These are phyloP conservation scores for Calocera cornea DNA, from an alignment of 768 basidiomycete genomes.

Conservation along the genomic window DNA sequence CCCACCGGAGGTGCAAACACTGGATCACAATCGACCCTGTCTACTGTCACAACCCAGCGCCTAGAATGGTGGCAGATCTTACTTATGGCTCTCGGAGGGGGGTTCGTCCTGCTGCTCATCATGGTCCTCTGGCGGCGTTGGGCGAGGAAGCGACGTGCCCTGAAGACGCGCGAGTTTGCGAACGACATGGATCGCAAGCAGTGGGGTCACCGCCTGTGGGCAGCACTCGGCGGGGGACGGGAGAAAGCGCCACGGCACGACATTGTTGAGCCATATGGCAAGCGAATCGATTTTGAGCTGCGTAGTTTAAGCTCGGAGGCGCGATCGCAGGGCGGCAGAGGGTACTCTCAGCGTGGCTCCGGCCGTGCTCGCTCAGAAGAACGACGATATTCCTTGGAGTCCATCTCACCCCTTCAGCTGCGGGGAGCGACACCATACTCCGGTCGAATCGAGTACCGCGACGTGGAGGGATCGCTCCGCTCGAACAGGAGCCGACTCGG, in stretches of 20 bases:
- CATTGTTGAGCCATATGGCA: background rate
- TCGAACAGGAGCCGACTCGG: background rate
- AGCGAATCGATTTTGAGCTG: background rate
- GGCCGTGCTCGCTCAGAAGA: background rate
- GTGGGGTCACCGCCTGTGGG: background rate
- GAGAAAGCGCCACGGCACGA: background rate
- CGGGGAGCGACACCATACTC: background rate
- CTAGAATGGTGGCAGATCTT: constrained; percentile 67
- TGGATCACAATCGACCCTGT: constrained; percentile 43
- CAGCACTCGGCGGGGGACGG: background rate
- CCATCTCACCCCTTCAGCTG: background rate
- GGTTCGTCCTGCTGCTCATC: constrained; percentile 57
- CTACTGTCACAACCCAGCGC: constrained; percentile 14
- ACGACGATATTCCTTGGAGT: background rate
- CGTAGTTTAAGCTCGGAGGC: background rate
- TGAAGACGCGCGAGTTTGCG: constrained; percentile 32
- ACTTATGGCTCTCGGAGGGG: constrained; percentile 68
- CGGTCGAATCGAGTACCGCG: background rate
- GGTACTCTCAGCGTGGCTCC: background rate
- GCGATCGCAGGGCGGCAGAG: background rate
- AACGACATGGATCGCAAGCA: background rate
- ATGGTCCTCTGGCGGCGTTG: constrained; percentile 58
- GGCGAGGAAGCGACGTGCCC: constrained; percentile 52
- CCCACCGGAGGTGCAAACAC: constrained; percentile 35
- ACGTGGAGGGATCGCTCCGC: background rate